Evolutionary conservation across 192 early-diverging fungal genomes (phyloP).

Genomic region (Allomyces arbusculus): DNA sequence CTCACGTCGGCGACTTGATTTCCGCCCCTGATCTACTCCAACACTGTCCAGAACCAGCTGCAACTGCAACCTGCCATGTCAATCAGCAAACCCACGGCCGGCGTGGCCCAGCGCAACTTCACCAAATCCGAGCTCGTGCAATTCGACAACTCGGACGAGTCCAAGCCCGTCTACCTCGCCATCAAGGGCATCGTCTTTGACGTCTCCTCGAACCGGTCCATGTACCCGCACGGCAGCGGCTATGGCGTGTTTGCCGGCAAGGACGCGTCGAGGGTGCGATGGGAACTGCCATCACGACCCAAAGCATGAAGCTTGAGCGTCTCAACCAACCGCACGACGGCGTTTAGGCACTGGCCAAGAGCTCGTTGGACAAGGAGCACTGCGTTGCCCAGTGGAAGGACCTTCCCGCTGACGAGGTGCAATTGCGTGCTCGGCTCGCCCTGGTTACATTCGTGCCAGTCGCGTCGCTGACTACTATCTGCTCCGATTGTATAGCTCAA

Average conservation of each 20-base stretch:
- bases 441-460: too few species aligned
- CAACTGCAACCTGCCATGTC: too few species aligned
- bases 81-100: too few species aligned
- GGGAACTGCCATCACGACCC: too few species aligned
- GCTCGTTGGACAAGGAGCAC: constrained; percentile 46
- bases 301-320: too few species aligned
- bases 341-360: constrained; percentile 32
- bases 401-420: constrained; percentile 25
- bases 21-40: too few species aligned
- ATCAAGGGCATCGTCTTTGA: constrained; percentile 68
- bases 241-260: constrained; percentile 64
- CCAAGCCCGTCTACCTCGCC: constrained; percentile 50
- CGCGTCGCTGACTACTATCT: too few species aligned
- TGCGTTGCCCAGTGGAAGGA: constrained; percentile 45
- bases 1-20: too few species aligned
- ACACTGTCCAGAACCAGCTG: too few species aligned
- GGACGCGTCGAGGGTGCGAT: constrained; percentile 35
- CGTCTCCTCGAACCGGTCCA: constrained; percentile 35
- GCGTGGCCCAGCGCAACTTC: too few species aligned
- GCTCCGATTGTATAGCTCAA: constrained; percentile 18
- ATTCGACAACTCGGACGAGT: constrained; percentile 35
- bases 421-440: too few species aligned
- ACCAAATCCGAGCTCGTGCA: constrained; percentile 27
- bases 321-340: too few species aligned
- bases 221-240: constrained; percentile 42